These are phyloP conservation scores for Cornus controversa DNA, from an alignment of 148 eudicot species.

Conservation along the genomic window DNA sequence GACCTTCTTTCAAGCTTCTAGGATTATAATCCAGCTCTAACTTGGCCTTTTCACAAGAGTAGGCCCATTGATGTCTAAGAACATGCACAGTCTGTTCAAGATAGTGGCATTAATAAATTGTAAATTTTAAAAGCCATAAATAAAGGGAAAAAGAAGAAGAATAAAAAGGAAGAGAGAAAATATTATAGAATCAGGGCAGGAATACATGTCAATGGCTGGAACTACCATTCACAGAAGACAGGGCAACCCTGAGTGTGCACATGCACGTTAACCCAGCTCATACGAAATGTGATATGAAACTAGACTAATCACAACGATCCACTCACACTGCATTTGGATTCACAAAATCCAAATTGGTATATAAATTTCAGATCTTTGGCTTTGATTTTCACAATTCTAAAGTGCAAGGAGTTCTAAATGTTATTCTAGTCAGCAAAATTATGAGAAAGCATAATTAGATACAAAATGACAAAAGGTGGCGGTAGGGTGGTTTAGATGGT, in stretches of 20 bases:
- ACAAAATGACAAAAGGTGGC: no score
- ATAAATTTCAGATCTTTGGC: not conserved
- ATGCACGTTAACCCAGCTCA: not conserved
- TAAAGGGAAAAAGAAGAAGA: not conserved
- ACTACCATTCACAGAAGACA: not conserved
- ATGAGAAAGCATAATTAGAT: no score
- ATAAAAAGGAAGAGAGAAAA: no score
- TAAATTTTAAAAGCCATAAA: not conserved
- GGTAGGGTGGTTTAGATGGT: no score
- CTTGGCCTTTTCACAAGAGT: constrained; percentile 76
- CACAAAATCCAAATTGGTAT: not conserved
- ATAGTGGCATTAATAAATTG: not conserved
- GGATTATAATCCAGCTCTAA: constrained; percentile 69
- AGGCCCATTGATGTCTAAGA: constrained; percentile 81
- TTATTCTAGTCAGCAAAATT: no score
- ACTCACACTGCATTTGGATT: not conserved
- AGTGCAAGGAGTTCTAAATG: no score
- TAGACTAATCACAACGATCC: not conserved
- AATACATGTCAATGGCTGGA: not conserved
- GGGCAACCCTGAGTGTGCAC: not conserved
- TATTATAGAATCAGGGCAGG: not conserved
- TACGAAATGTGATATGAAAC: not conserved
- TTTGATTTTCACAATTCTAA: no score
- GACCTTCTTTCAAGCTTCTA: constrained; percentile 80
- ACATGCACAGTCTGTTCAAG: constrained; percentile 52